These are phyloP conservation scores for Tolypocladium endophyticum DNA, from an alignment of 2,329 filamentous ascomycete genomes.

Conservation along the genomic window DNA sequence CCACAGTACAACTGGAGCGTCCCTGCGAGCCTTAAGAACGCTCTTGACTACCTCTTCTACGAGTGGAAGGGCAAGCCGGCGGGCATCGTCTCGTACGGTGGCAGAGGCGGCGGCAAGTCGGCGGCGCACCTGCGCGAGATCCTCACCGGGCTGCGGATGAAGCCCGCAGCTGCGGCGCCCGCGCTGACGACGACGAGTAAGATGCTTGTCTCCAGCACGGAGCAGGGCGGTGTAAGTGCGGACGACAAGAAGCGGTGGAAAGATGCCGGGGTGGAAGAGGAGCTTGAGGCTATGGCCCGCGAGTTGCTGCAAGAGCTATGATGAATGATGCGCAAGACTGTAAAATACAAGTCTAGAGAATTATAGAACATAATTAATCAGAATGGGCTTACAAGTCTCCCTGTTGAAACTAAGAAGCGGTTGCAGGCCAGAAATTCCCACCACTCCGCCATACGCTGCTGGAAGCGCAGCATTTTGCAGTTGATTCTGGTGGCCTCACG, in stretches of 20 bases:
- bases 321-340: neutral
- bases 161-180: neutral
- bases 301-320: conserved; percentile 1
- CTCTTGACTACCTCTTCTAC: conserved; percentile 49
- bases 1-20: conserved; percentile 48
- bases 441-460: too few relatives aligned
- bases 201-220: neutral
- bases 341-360: neutral
- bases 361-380: too few relatives aligned
- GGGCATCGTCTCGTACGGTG: conserved; percentile 44
- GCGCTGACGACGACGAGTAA: neutral
- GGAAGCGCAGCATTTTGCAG: too few relatives aligned
- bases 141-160: conserved; percentile 7
- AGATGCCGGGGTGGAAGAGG: neutral
- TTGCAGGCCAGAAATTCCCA: too few relatives aligned
- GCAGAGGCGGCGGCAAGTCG: conserved; percentile 23
- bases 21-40: conserved; percentile 46
- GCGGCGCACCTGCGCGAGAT: conserved; percentile 8
- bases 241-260: neutral
- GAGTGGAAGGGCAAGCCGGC: conserved; percentile 47
- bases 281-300: neutral
- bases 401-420: too few relatives aligned
- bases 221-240: neutral
- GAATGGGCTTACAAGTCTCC: too few relatives aligned
- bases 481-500: too few relatives aligned